Base-by-base conservation (phyloP, 2,329 filamentous ascomycete species). In the Colletotrichum magnum region DNA sequence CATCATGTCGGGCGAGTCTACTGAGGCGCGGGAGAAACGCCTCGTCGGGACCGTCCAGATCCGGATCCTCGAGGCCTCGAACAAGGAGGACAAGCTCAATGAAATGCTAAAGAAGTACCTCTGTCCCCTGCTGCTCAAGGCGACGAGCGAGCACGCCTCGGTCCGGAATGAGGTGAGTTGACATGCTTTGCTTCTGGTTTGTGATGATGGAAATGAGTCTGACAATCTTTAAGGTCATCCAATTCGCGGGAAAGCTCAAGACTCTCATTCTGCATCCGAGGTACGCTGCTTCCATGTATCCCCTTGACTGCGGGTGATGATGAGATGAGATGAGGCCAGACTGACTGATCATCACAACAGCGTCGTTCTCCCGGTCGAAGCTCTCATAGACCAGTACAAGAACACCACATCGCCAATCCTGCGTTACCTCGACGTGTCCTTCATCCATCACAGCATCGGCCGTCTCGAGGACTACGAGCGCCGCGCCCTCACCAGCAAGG, bases 351-450 rank as follows among this genome's bases (percentile, higher is more conserved):
- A 36, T 59, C 21, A 18, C 10, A 21, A 71, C 71, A 87, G 87
- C 57, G 90, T 98, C 72, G 86, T 95, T 62, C 84, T 99, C 6
- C 96, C 96, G 0, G 94, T 98, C 13, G 88, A 89, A n/a, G 89
- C 91, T 16, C 86, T 99, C 18, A 80, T 98, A 63, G 92, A 94
- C 74, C 96, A 98, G 79, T 98, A 97, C 85, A 97, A 97, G 79
- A 89, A 69, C 28, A 89, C 89, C 45, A 85, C 90, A 47, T 92
- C 91, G 13, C 84, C 91, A 1, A 85, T 98, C 45, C 89, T 99
- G 72, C 92, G 94, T 72, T 93, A 97, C 77, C 93, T 98, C 74
- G 95, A 98, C 80, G 84, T 98, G 48, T 86, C 93, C 18, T 97
- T 97, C 77, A 92, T 98, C 45, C 93, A 97, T 76, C 94, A 97